Percentiles rank a stretch among this genome's conserved stretches.
Evolutionary conservation across 805 yeast genomes (phyloP).

Genomic region (Torulaspora gathmanii): DNA sequence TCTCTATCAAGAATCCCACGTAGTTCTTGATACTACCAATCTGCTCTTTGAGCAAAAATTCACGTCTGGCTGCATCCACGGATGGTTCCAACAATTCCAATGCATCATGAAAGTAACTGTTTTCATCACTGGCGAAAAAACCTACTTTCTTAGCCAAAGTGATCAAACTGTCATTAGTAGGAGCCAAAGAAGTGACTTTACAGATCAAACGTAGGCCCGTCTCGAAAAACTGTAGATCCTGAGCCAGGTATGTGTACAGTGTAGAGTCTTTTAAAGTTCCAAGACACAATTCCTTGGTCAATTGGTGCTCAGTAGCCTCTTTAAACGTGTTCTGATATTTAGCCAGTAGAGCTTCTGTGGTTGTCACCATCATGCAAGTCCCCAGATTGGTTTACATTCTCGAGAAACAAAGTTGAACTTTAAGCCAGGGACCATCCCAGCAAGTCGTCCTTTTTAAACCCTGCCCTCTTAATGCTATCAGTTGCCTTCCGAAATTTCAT

Average conservation of each 20-base stretch:
- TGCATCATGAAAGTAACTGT: slow-evolving; percentile 43
- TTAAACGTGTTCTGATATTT: slow-evolving; percentile 27
- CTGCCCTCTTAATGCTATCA: too few relatives aligned
- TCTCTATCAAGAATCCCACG: slow-evolving; percentile 34
- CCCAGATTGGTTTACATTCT: background rate
- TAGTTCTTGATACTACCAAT: slow-evolving; percentile 39
- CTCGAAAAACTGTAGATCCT: slow-evolving; percentile 47
- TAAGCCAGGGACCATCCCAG: background rate
- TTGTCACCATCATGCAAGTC: slow-evolving; percentile 10
- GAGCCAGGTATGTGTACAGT: slow-evolving; percentile 43
- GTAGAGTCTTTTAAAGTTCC: slow-evolving; percentile 44
- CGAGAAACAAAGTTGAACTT: background rate
- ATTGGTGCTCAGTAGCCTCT: slow-evolving; percentile 38
- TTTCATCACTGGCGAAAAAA: slow-evolving; percentile 45
- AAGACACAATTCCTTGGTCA: slow-evolving; percentile 43
- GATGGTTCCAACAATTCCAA: slow-evolving; percentile 24
- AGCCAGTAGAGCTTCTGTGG: slow-evolving; percentile 25
- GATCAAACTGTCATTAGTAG: slow-evolving; percentile 38
- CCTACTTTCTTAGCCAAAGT: slow-evolving; percentile 48
- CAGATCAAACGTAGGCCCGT: slow-evolving; percentile 42
- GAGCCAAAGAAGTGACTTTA: slow-evolving; percentile 43
- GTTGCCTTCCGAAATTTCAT: background rate
- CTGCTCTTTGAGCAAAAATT: slow-evolving; percentile 12
- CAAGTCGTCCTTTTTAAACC: background rate
- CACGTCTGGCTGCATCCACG: slow-evolving; percentile 14